A percentile compares a stretch with the other conserved stretches of the same genome.
These are phyloP conservation scores for Colletotrichum viniferum DNA, from an alignment of 2,329 filamentous ascomycete species.

Conservation along the genomic window DNA sequence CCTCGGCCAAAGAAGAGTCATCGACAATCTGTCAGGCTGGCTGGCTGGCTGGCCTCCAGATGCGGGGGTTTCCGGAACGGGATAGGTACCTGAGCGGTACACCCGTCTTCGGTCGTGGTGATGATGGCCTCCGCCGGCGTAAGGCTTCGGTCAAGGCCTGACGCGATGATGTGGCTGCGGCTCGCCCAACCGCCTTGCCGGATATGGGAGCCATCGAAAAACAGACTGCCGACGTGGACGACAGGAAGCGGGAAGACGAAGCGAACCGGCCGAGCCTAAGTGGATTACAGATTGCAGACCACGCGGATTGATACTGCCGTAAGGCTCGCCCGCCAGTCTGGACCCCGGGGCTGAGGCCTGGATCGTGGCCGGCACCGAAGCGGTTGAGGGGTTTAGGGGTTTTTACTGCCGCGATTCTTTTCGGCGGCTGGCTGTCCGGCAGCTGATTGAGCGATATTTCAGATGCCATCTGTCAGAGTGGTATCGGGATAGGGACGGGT, in stretches of 20 bases:
- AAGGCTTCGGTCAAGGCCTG: neutral
- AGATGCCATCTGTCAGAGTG: neutral
- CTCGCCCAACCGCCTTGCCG: neutral
- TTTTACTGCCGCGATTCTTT: neutral
- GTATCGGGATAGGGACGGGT: neutral
- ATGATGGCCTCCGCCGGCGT: neutral
- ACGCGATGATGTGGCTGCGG: neutral
- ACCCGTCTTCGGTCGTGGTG: conserved; percentile 5
- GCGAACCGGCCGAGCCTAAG: neutral
- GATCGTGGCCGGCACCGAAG: neutral
- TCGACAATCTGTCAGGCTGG: neutral
- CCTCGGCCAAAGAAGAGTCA: neutral
- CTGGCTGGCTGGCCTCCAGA: neutral
- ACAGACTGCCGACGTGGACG: neutral
- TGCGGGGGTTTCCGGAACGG: conserved; percentile 18
- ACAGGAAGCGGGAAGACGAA: neutral
- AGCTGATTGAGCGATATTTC: neutral
- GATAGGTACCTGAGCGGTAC: neutral
- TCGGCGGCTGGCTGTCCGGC: neutral
- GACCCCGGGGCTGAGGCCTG: neutral
- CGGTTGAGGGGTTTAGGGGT: neutral
- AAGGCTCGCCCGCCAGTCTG: conserved; percentile 4
- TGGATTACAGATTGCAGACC: neutral
- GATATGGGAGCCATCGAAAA: neutral
- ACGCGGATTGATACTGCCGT: neutral